phyloP scores from a whole-genome alignment of 352 stramenopile genomes.

The Phytopythium boreale region DNA sequence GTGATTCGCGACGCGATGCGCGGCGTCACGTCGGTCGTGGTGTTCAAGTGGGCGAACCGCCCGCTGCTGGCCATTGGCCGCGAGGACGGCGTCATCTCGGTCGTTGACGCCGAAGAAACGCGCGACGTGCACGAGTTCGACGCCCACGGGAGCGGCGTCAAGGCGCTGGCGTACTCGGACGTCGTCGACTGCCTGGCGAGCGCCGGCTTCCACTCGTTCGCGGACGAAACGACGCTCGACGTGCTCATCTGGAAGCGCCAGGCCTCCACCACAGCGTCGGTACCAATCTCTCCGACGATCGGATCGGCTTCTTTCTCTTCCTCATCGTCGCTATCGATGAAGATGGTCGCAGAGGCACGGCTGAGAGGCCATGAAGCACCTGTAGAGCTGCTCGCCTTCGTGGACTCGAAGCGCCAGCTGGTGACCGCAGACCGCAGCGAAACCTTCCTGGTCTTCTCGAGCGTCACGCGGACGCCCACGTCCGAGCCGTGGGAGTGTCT shows the following conservation, averaged over 20 bases:
- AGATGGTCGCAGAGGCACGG: slow-evolving; percentile 27
- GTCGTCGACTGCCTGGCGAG: slow-evolving; percentile 54
- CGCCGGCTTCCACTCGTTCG: slow-evolving; percentile 54
- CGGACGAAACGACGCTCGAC: slow-evolving; percentile 62
- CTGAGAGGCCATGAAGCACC: slow-evolving; percentile 35
- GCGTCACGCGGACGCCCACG: slow-evolving; percentile 38
- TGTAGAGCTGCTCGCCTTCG: slow-evolving; percentile 41
- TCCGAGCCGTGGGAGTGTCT: slow-evolving; percentile 50
- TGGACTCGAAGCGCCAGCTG: slow-evolving; percentile 60
- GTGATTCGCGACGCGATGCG: slow-evolving; percentile 46
- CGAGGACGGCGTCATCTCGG: slow-evolving; percentile 50
- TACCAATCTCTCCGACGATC: neutral
- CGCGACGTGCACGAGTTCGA: slow-evolving; percentile 48
- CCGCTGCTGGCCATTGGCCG: slow-evolving; percentile 47
- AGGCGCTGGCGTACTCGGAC: slow-evolving; percentile 40
- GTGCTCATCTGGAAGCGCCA: slow-evolving; percentile 44
- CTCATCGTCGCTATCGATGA: slow-evolving; percentile 21
- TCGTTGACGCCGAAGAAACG: slow-evolving; percentile 51
- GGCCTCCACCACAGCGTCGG: neutral
- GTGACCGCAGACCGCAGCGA: slow-evolving; percentile 47
- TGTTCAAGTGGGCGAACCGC: slow-evolving; percentile 48
- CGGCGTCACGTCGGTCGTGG: slow-evolving; percentile 40
- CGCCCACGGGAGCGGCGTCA: slow-evolving; percentile 55
- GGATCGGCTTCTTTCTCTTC: neutral
- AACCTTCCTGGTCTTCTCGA: slow-evolving; percentile 44